Conservation (phyloP, 306 rosid species). For the Vigna trinervia region DNA sequence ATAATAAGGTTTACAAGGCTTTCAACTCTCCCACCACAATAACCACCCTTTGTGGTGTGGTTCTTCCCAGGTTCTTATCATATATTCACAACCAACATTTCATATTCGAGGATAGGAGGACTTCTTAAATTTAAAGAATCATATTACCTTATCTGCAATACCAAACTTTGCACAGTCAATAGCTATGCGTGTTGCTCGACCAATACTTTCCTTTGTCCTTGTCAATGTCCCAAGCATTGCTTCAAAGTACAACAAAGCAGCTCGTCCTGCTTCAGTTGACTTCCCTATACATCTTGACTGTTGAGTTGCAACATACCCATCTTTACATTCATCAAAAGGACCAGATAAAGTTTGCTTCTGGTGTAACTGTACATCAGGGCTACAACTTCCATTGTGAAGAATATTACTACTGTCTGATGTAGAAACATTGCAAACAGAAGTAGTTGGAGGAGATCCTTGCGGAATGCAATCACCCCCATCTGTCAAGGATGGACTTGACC, state of each 20-base stretch:
- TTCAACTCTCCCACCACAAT: neutral
- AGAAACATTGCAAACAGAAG: conserved; percentile 64
- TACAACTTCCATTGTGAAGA: conserved; percentile 76
- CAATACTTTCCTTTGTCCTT: conserved; percentile 96
- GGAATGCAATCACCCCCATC: conserved; percentile 71
- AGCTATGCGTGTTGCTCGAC: conserved; percentile 92
- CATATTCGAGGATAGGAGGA: neutral
- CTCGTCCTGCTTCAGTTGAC: conserved; percentile 67
- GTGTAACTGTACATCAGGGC: conserved; percentile 76
- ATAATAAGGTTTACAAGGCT: too few relatives aligned
- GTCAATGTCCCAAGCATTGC: conserved; percentile 81
- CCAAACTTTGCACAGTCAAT: conserved; percentile 95
- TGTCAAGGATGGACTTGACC: conserved; percentile 67
- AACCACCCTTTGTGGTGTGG: neutral
- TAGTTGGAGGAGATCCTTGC: conserved; percentile 67
- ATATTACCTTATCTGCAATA: conserved; percentile 76
- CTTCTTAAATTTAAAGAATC: neutral
- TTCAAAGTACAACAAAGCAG: conserved; percentile 82
- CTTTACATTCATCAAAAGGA: conserved; percentile 57
- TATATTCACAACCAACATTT: conserved; percentile 14
- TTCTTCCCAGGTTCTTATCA: too few relatives aligned
- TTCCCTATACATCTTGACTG: conserved; percentile 64
- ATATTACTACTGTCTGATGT: conserved; percentile 75
- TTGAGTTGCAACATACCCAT: conserved; percentile 57
- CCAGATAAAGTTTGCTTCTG: conserved; percentile 55